Evolutionary conservation across 2,329 filamentous ascomycete genomes (phyloP), one percentile per base, ranked within the genome.

Genomic region (Sporothrix euskadiensis): DNA sequence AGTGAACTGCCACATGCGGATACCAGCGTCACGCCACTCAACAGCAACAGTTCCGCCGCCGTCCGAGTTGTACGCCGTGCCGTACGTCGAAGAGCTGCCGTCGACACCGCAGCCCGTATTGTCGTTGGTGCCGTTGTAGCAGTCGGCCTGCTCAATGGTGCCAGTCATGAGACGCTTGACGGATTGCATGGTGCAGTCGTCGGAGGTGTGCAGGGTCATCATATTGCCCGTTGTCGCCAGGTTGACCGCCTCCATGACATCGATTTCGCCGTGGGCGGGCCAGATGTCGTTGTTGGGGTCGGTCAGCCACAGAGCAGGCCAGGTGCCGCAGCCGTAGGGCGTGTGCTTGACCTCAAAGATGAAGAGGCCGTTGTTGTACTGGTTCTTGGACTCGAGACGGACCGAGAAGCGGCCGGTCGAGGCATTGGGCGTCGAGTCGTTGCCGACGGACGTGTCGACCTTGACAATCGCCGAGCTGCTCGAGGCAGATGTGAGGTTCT

Each of bases 301-400:
- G 0, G 85, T 84, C 7, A 92, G 83, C 90, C 90, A 92, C 12
- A 92, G 84, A 0, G 90, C 86, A 1, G 89, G 88, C 90, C 88
- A 92, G 30, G 86, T 88, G 3, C 85, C 88, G 78, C 89, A 91
- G 57, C 88, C 89, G 77, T 84, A 87, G 0, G 89, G 90, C 0
- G 87, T 87, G 80, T 91, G 89, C 74, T 86, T 84, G 76, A 91
- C 83, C 78, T 91, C 89, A 77, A 91, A 91, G 77, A 91, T 82
- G 81, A 91, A 91, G n/a, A 91, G 85, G 0, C 89, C 90, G n/a
- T 79, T 81, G 77, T 88, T 80, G 80, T 90, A 91, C 61, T 86
- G 86, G 61, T 80, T 83, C 78, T 88, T 89, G 49, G 89, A 91
- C 74, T 88, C 84, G 73, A 91, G 82, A 16, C 89, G 88, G 16